Evolutionary conservation across 257 asterid species (phyloP).

Genomic region (Striga asiatica): DNA sequence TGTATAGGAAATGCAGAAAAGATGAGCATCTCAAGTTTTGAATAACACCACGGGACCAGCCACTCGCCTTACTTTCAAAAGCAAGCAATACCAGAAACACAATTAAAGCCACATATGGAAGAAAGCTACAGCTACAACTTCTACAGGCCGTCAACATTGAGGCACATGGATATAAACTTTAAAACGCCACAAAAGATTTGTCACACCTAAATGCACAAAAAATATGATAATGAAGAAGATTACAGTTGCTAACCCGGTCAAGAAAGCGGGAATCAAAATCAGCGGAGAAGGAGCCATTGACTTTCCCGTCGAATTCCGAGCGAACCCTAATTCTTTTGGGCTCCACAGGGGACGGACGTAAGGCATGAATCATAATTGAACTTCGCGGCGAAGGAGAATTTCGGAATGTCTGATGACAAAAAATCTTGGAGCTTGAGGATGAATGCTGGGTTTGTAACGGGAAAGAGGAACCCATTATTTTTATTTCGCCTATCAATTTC

Average conservation of each 20-base stretch:
- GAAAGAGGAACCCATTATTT: constrained; percentile 38
- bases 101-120: background rate
- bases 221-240: background rate
- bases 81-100: background rate
- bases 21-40: background rate
- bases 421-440: constrained; percentile 18
- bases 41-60: background rate
- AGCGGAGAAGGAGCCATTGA: constrained; percentile 61
- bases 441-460: constrained; percentile 29
- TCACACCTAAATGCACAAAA: constrained; percentile 1
- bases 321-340: constrained; percentile 52
- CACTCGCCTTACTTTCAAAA: background rate
- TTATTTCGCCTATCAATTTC: background rate
- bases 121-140: background rate
- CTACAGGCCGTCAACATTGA: background rate
- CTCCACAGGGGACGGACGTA: constrained; percentile 16
- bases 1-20: no score
- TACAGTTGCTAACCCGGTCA: constrained; percentile 57
- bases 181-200: background rate
- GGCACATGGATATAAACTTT: background rate
- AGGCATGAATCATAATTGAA: no score
- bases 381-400: constrained; percentile 24
- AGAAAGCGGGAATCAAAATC: constrained; percentile 75
- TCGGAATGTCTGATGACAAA: constrained; percentile 16
- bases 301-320: constrained; percentile 54